Base-by-base conservation (phyloP, 352 stramenopile genomes). In the Phytophthora sansomeana region DNA sequence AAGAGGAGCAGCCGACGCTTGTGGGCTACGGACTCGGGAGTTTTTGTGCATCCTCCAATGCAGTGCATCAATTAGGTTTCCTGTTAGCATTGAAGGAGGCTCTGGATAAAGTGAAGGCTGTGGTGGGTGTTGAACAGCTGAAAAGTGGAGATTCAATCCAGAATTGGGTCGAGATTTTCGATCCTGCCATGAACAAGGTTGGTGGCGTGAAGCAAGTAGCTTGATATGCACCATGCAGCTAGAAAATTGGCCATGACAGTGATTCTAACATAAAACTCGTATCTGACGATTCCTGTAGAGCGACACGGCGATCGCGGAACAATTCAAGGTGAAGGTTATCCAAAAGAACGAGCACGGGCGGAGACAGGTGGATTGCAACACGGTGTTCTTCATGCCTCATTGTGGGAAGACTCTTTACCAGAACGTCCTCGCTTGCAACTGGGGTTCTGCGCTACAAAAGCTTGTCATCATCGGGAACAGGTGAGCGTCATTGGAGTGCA, bases 341-440 rank as follows among this genome's bases (percentile, higher is more conserved):
- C 29, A 70, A 24, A 66, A 77, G 17, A 95, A 96, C 56, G 83
- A 94, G 63, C 74, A 85, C 36, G 84, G 81, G 1, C 58, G 75
- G 32, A 81, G 86, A 41, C 57, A 41, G 0, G 78, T 78, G 11
- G 16, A 33, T 5, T 32, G 28, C 32, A 68, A 72, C 7, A 97
- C 90, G 4, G 77, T 97, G 11, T 97, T 97, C 55, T 97, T 95
- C 75, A 97, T 98, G 91, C 92, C 92, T 11, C 92, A 98, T 62
- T 98, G 92, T 55, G 84, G 85, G 19, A 83, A 87, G 43, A 69
- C 66, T 48, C 77, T 98, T 16, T 98, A 98, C 72, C 72, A 95
- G 69, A 97, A 98, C 66, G 80, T 97, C 16, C 64, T 98, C 11
- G 80, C 81, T 44, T 82, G 82, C 55, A 97, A 97, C 61, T 96